Conservation (phyloP, 2,329 filamentous ascomycete species). For the Tolypocladium pustulatum region DNA sequence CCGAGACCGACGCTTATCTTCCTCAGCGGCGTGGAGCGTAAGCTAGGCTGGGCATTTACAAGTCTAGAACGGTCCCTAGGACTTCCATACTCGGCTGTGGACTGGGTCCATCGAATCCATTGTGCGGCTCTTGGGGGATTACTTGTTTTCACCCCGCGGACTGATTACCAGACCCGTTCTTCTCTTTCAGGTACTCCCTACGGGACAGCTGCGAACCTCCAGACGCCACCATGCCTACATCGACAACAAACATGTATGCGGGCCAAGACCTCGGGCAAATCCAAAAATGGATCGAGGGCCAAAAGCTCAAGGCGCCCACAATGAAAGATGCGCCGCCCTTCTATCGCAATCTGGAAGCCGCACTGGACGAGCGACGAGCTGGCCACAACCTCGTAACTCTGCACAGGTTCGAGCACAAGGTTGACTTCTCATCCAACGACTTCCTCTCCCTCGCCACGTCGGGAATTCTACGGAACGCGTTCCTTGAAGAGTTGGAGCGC, state of each 20-base stretch:
- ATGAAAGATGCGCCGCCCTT: not conserved
- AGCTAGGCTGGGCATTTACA: not conserved
- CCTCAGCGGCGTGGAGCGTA: not conserved
- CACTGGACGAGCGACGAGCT: conserved; percentile 15
- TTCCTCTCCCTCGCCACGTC: conserved; percentile 48
- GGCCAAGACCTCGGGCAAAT: not conserved
- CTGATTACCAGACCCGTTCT: no score
- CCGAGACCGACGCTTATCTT: not conserved
- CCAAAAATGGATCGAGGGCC: not conserved
- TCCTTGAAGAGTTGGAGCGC: conserved; percentile 27
- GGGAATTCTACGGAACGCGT: conserved; percentile 32
- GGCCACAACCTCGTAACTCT: conserved; percentile 16
- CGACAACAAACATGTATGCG: not conserved
- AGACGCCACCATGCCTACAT: not conserved
- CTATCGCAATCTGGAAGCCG: conserved; percentile 18
- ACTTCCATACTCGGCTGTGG: not conserved
- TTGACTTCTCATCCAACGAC: conserved; percentile 57
- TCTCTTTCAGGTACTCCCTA: no score
- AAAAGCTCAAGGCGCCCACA: not conserved
- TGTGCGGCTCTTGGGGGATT: no score
- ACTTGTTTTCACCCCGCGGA: no score
- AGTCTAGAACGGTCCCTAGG: not conserved
- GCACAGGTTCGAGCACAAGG: conserved; percentile 1
- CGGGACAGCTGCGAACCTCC: not conserved
- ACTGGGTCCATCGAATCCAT: no score